phyloP scores from a whole-genome alignment of 2,329 filamentous ascomycete genomes.

The Neofusicoccum ribis region DNA sequence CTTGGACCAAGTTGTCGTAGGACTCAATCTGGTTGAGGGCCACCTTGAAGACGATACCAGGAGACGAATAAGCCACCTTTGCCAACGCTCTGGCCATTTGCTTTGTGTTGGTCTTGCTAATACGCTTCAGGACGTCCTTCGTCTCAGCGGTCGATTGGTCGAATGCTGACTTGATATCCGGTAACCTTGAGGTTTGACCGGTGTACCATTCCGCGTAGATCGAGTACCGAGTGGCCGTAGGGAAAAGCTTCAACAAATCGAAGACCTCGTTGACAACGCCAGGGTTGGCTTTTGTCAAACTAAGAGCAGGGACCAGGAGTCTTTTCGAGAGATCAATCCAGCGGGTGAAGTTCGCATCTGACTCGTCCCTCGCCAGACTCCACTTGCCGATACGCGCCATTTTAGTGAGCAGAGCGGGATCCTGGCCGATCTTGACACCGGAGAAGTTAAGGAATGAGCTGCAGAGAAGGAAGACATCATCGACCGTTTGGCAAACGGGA shows the following conservation, averaged over 20 bases:
- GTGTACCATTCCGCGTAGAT: constrained; percentile 95
- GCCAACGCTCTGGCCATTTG: constrained; percentile 86
- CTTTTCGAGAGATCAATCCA: constrained; percentile 86
- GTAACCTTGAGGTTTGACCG: constrained; percentile 72
- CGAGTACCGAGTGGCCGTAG: constrained; percentile 74
- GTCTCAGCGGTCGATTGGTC: constrained; percentile 76
- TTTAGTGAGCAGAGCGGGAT: constrained; percentile 75
- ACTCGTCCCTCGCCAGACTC: constrained; percentile 70
- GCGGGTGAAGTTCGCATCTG: constrained; percentile 67
- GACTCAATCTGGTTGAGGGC: constrained; percentile 89
- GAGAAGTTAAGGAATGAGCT: constrained; percentile 80
- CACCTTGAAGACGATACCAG: constrained; percentile 86
- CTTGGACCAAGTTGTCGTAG: constrained; percentile 92
- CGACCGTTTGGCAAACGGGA: constrained; percentile 83
- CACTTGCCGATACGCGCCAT: constrained; percentile 80
- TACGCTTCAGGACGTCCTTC: constrained; percentile 80
- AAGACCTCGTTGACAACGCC: constrained; percentile 84
- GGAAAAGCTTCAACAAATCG: constrained; percentile 76
- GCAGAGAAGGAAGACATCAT: constrained; percentile 87
- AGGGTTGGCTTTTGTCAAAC: constrained; percentile 81
- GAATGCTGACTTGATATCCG: constrained; percentile 78
- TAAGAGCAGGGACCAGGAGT: constrained; percentile 83
- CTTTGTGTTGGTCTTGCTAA: constrained; percentile 82
- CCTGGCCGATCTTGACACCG: constrained; percentile 85
- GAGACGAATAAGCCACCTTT: constrained; percentile 88